Evolutionary conservation across 768 basidiomycete species (phyloP).

Genomic region (Termitomyces sp.): DNA sequence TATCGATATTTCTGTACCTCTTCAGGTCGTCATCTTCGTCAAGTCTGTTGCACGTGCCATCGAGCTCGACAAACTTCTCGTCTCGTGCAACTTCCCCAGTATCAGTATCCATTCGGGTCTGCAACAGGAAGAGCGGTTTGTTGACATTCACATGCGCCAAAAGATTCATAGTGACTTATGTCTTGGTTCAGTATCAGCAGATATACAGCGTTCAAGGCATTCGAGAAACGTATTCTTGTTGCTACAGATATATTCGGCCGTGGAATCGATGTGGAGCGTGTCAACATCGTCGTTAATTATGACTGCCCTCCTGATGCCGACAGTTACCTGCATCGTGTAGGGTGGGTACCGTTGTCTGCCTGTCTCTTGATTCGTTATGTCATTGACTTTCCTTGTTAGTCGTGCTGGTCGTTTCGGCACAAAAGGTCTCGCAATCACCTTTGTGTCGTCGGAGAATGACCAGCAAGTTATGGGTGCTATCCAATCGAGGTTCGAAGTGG

Average conservation of each 20-base stretch:
- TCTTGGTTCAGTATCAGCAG: constrained; percentile 66
- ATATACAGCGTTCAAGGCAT: constrained; percentile 97
- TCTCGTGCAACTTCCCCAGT: constrained; percentile 97
- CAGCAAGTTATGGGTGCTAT: constrained; percentile 93
- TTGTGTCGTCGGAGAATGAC: constrained; percentile 88
- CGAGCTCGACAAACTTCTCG: constrained; percentile 91
- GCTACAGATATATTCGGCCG: constrained; percentile 99
- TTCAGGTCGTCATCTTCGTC: constrained; percentile 98
- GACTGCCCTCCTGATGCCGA: constrained; percentile 97
- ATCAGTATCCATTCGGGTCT: constrained; percentile 96
- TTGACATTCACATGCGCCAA: constrained; percentile 4
- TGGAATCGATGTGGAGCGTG: constrained; percentile 98
- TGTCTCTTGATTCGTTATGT: not conserved
- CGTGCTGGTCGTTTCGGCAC: constrained; percentile 99
- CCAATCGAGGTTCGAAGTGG: constrained; percentile 95
- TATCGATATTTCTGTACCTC: not conserved
- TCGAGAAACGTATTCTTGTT: constrained; percentile 98
- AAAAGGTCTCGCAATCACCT: constrained; percentile 97
- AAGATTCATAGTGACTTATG: constrained; percentile 3
- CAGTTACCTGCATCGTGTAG: constrained; percentile 97
- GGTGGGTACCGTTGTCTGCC: constrained; percentile 38
- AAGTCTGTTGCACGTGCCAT: constrained; percentile 97
- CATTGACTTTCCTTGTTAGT: constrained; percentile 28
- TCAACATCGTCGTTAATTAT: constrained; percentile 99
- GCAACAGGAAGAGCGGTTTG: constrained; percentile 92